A percentile compares a stretch with the other conserved stretches of the same genome.
Conservation (phyloP, 129 eudicot species). For the Saposhnikovia divaricata region DNA sequence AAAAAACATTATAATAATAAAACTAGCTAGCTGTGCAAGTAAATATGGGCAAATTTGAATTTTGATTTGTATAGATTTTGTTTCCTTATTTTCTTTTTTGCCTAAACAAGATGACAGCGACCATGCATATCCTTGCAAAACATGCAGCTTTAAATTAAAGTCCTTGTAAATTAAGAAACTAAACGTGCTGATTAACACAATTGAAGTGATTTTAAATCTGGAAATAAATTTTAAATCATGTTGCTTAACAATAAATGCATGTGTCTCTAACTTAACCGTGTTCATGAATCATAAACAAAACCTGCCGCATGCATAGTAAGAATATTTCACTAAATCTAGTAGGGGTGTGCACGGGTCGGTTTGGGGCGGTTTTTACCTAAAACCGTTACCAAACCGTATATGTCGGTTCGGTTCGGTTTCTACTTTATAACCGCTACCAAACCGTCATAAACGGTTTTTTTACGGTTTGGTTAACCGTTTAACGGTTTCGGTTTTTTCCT, state of each 20-base stretch:
- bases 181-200: not conserved
- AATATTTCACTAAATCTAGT: not conserved
- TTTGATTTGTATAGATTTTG: not conserved
- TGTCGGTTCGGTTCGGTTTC: no score
- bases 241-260: not conserved
- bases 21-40: no score
- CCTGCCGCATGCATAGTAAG: not conserved
- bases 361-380: no score
- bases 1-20: no score
- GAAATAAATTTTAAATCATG: not conserved
- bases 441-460: no score
- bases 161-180: not conserved
- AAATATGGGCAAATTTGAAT: no score
- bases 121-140: not conserved
- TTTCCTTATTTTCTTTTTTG: not conserved
- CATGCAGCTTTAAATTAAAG: not conserved
- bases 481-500: no score
- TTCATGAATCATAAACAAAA: no score
- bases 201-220: not conserved
- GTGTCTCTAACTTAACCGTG: not conserved
- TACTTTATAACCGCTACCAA: no score
- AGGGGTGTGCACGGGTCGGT: no score
- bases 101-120: not conserved
- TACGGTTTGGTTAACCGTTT: no score
- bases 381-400: no score